Percentiles rank a stretch among this genome's conserved stretches.
Conservation (phyloP, 2,329 filamentous ascomycete genomes). For the Didymellaceae sp. region DNA sequence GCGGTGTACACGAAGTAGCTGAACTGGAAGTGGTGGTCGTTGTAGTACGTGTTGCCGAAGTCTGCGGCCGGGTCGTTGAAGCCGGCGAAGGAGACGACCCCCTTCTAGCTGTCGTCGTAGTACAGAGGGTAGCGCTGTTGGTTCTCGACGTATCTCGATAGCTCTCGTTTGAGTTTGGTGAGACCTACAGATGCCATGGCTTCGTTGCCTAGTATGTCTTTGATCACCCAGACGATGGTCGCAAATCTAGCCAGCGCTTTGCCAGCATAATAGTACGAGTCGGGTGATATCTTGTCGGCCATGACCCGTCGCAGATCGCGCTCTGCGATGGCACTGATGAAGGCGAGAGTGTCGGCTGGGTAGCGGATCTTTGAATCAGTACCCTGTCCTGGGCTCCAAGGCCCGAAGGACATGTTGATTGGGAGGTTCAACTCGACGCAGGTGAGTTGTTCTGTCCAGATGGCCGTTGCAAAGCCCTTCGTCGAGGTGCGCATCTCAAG, state of each 20-base stretch:
- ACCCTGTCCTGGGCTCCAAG: constrained; percentile 68
- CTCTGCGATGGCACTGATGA: constrained; percentile 68
- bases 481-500: constrained; percentile 79
- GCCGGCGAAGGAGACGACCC: constrained; percentile 77
- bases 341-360: constrained; percentile 61
- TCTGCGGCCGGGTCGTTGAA: constrained; percentile 77
- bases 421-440: constrained; percentile 79
- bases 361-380: constrained; percentile 36
- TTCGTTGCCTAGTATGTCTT: constrained; percentile 66
- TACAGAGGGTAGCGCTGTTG: constrained; percentile 57
- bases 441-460: constrained; percentile 65
- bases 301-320: constrained; percentile 81
- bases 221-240: constrained; percentile 51
- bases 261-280: constrained; percentile 93
- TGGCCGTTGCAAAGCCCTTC: constrained; percentile 78
- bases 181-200: constrained; percentile 56
- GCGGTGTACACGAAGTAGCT: constrained; percentile 91
- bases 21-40: constrained; percentile 69
- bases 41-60: constrained; percentile 86
- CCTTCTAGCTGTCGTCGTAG: constrained; percentile 73
- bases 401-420: constrained; percentile 74
- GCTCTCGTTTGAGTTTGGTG: constrained; percentile 56
- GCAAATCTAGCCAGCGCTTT: constrained; percentile 58
- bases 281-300: constrained; percentile 71
- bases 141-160: constrained; percentile 55